Percentiles rank a stretch among this genome's conserved stretches.
phyloP scores from a whole-genome alignment of 2,329 filamentous ascomycete genomes.

The Calonectria pteridis region DNA sequence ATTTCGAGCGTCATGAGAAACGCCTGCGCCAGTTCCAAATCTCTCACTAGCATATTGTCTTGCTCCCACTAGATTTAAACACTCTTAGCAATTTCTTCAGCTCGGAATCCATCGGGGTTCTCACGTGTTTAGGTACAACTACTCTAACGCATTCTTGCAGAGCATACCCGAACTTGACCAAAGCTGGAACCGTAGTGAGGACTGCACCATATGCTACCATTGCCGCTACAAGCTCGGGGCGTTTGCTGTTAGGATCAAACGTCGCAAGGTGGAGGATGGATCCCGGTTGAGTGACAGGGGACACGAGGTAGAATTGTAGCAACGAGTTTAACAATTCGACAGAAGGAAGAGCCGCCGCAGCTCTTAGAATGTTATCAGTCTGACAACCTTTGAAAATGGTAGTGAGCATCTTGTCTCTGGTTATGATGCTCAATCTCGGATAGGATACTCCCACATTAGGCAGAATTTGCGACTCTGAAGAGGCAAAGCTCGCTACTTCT shows the following conservation, averaged over 20 bases:
- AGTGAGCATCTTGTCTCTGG: conserved; percentile 47
- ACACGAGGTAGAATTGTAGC: conserved; percentile 52
- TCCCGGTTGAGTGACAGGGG: conserved; percentile 42
- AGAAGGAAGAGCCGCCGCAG: conserved; percentile 54
- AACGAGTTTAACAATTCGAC: conserved; percentile 54
- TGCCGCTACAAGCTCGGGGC: conserved; percentile 52
- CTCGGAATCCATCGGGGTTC: background rate
- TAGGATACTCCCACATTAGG: conserved; percentile 37
- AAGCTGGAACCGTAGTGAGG: conserved; percentile 50
- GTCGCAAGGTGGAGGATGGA: conserved; percentile 54
- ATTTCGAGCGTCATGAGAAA: conserved; percentile 51
- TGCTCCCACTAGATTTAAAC: conserved; percentile 46
- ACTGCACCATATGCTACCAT: conserved; percentile 54
- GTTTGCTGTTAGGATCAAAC: conserved; percentile 51
- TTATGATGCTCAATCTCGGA: conserved; percentile 32
- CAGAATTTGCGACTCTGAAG: conserved; percentile 41
- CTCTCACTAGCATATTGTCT: conserved; percentile 48
- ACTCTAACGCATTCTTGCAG: conserved; percentile 52
- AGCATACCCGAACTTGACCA: conserved; percentile 56
- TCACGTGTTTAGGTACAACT: conserved; percentile 33
- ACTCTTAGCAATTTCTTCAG: background rate
- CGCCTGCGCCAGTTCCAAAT: conserved; percentile 49
- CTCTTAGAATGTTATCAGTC: conserved; percentile 39
- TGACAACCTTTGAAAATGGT: conserved; percentile 46
- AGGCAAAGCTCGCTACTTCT: conserved; percentile 28